Base-by-base conservation (phyloP, 306 rosid species). In the Dalbergia oliveri region DNA sequence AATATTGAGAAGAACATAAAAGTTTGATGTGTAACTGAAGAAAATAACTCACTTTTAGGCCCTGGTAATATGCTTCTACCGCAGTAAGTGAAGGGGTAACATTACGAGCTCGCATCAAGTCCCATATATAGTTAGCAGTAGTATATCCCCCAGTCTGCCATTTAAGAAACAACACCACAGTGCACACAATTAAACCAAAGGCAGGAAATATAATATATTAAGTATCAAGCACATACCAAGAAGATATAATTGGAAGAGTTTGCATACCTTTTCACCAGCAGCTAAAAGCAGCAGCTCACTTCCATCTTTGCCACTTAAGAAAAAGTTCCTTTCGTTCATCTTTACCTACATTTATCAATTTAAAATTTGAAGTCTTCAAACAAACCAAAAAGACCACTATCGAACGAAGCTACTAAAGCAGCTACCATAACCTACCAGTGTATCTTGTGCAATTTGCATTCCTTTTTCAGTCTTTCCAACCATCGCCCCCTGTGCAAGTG, bases 401-500 rank as follows among this genome's bases (percentile, higher is more conserved):
- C 12, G 53, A 31, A 72, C 15, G 2, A 70, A 77, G 44, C 82
- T 33, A 21, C 66, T 63, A 76, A 31, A 76, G 72, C 69, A 34
- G 79, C 80, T 66, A 74, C 9, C 34, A 44, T 41, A 74, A 78
- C 69, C 35, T 91, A 91, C 99, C 91, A 95, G 87, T 35, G 84
- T 76, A 57, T 93, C 93, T 77, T 89, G 93, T 73, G 98, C 93
- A 84, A 93, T 66, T 84, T 95, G 87, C 99, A 95, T 91, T 86
- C 99, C 99, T 79, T 82, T 87, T 47, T 92, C 89, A 66, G 98
- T 91, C 87, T 95, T 8, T 19, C 99, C 99, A 87, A 65, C 14
- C 98, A 95, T 95, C 72, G 99, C 97, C 63, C 99, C 99, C 80
- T 90, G 92, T 19, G 88, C 88, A 71, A 95, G 92, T 70, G 88